A percentile compares a stretch with the other conserved stretches of the same genome.
Evolutionary conservation across 2,329 filamentous ascomycete species (phyloP).

Genomic region (Diplodia scrobiculata): DNA sequence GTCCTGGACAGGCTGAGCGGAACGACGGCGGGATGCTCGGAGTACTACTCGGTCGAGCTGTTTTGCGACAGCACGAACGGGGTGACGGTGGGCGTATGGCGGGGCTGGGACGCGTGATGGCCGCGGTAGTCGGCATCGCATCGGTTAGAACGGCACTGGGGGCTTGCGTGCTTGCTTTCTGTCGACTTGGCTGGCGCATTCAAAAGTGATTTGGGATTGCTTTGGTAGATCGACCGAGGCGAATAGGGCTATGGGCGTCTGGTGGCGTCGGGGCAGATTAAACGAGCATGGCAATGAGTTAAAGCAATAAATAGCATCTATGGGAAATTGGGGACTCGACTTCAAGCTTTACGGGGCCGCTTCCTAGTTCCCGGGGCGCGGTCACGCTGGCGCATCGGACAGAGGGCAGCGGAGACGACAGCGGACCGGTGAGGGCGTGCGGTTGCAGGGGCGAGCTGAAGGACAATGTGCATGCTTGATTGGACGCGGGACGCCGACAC

Average conservation of each 20-base stretch:
- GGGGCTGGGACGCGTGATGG: slow-evolving; percentile 45
- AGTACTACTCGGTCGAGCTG: slow-evolving; percentile 56
- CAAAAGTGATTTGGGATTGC: slow-evolving; percentile 17
- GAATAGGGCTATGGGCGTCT: slow-evolving; percentile 11
- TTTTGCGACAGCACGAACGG: slow-evolving; percentile 51
- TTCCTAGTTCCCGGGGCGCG: not conserved
- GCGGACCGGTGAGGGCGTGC: slow-evolving; percentile 3
- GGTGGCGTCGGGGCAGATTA: not conserved
- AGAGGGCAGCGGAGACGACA: not conserved
- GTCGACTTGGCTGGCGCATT: slow-evolving; percentile 3
- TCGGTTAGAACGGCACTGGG: slow-evolving; percentile 10
- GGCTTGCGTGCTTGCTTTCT: slow-evolving; percentile 7
- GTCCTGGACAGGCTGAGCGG: slow-evolving; percentile 79
- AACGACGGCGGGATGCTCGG: slow-evolving; percentile 49
- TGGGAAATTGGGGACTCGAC: not conserved
- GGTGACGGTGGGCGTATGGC: slow-evolving; percentile 51
- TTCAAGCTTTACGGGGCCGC: slow-evolving; percentile 20
- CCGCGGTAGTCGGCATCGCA: slow-evolving; percentile 21
- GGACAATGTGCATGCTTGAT: slow-evolving; percentile 22
- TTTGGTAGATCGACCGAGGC: slow-evolving; percentile 13
- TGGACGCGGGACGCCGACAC: slow-evolving; percentile 4
- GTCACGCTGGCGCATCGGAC: not conserved
- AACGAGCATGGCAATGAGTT: slow-evolving; percentile 13
- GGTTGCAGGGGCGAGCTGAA: slow-evolving; percentile 2
- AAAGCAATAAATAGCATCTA: slow-evolving; percentile 10